Base-by-base conservation (phyloP, 148 eudicot genomes). In the Rhododendron simsii region DNA sequence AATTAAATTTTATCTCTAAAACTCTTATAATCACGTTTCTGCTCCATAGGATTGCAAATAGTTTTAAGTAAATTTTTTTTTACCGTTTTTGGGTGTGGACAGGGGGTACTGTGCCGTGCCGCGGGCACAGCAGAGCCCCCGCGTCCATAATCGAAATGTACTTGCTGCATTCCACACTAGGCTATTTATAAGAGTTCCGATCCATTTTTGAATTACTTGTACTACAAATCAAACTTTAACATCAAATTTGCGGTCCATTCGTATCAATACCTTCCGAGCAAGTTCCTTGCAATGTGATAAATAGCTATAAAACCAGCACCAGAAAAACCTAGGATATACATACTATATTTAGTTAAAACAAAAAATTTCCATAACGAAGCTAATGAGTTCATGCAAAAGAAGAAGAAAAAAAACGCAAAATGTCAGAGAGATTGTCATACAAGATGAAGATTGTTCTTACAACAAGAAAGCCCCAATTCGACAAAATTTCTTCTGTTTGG, bases 401-500 rank as follows among this genome's bases (percentile, higher is more conserved):
- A 59, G 3, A 59, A 59, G 2, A 65, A 26, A 26, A 26, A 30
- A 63, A 21, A 20, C 14, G 51, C 69, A 3, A 26, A 83, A 7
- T 69, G 74, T 82, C 23, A 33, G 33, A 63, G 11, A 82, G 75
- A 82, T 41, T 63, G 53, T 23, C 84, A 80, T 63, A 82, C 28
- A 82, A 63, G 84, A 82, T 21, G 75, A 82, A 26, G 84, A 65
- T 59, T 61, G 50, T 63, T 82, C 84, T 63, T 82, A 82, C 74
- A 61, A 63, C 21, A 21, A 83, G 39, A 26, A 44, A 67, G 47
- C 85, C 26, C 26, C 78, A 83, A 28, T 45, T 26, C 85, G 18
- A 81, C 76, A n/a, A 4, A 21, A 39, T 50, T 28, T 82, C 50
- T 83, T 83, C 85, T 26, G 41, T 73, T 41, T 30, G 26, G 85